These are phyloP conservation scores for Eragrostis nindensis DNA, from an alignment of 176 grass and related monocot species.

Conservation along the genomic window DNA sequence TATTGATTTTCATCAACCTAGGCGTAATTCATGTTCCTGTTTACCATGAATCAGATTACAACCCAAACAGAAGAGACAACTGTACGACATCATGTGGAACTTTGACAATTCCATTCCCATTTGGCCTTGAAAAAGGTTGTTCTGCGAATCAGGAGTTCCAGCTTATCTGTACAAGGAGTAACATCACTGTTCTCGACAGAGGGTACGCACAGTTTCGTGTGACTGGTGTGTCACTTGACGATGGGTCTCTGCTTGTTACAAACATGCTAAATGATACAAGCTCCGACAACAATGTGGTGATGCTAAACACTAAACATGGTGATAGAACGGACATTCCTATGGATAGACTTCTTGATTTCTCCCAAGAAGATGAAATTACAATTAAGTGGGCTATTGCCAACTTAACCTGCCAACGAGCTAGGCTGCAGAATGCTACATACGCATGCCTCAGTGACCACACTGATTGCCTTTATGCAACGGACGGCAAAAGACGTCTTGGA, in stretches of 20 bases:
- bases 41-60: not conserved
- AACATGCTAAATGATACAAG: not conserved
- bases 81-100: constrained; percentile 34
- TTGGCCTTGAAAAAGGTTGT: too few relatives aligned
- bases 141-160: not conserved
- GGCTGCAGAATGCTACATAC: rapidly evolving
- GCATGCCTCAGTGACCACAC: constrained; percentile 1
- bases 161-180: not conserved
- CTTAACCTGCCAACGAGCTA: not conserved
- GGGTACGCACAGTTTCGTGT: not conserved
- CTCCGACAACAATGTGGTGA: not conserved
- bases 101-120: constrained; percentile 4
- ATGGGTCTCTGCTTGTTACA: not conserved
- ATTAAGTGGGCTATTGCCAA: constrained; percentile 4
- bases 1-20: too few relatives aligned
- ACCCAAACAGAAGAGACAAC: not conserved
- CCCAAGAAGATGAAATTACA: not conserved
- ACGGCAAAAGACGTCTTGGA: not conserved
- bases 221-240: not conserved
- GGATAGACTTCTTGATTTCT: not conserved
- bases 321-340: not conserved
- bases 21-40: too few relatives aligned
- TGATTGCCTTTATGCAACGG: not conserved
- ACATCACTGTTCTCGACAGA: not conserved
- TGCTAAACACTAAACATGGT: not conserved